phyloP scores from a whole-genome alignment of 306 rosid genomes.

The Lablab purpureus region DNA sequence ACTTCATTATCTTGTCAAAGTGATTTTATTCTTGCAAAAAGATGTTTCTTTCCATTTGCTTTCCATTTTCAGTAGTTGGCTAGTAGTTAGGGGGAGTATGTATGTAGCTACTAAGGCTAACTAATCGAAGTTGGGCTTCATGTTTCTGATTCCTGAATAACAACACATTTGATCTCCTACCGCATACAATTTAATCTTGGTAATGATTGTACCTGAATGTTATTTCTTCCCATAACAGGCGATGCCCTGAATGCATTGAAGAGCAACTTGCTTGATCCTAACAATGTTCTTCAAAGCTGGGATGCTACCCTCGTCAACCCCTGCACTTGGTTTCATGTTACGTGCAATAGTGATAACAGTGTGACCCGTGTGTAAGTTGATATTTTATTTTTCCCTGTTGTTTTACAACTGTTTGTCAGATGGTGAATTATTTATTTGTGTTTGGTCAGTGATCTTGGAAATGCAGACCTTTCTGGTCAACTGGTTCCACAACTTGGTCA shows the following conservation, averaged over 20 bases:
- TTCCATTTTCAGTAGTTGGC: conserved; percentile 18
- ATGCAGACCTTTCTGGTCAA: conserved; percentile 85
- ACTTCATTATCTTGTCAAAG: conserved; percentile 30
- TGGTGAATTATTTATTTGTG: conserved; percentile 39
- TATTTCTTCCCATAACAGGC: conserved; percentile 60
- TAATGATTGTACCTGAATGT: conserved; percentile 40
- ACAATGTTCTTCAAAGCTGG: conserved; percentile 92
- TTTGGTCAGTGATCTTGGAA: conserved; percentile 86
- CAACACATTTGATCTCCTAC: not conserved
- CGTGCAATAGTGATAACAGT: conserved; percentile 78
- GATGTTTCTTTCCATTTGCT: not conserved
- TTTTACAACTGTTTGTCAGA: conserved; percentile 10
- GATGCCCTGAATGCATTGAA: conserved; percentile 91
- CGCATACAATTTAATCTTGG: conserved; percentile 12
- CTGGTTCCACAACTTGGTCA: conserved; percentile 82
- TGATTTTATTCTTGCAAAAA: conserved; percentile 24
- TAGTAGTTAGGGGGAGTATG: conserved; percentile 7
- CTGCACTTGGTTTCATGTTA: conserved; percentile 96
- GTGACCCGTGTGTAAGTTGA: conserved; percentile 96
- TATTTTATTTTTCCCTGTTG: conserved; percentile 22
- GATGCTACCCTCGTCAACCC: conserved; percentile 94
- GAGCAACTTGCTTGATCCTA: conserved; percentile 80
- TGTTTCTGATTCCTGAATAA: conserved; percentile 36
- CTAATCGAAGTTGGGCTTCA: conserved; percentile 27
- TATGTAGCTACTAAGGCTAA: conserved; percentile 17